These are phyloP conservation scores for Ceratocystis cubensis DNA, from an alignment of 2,329 filamentous ascomycete species.

Conservation along the genomic window DNA sequence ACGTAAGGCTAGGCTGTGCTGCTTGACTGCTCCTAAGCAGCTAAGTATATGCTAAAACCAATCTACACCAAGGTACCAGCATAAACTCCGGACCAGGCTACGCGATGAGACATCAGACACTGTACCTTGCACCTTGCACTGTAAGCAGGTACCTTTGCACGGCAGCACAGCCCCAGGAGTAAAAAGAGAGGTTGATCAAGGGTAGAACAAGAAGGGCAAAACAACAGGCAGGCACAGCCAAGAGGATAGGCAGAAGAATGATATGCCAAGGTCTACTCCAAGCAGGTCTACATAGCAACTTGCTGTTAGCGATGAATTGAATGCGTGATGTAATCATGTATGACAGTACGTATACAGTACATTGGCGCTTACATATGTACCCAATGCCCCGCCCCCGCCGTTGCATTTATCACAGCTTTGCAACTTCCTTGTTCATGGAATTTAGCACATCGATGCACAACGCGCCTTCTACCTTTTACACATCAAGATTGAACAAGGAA, in stretches of 20 bases:
- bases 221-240: slow-evolving; percentile 1
- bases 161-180: slow-evolving; percentile 5
- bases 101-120: neutral
- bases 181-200: neutral
- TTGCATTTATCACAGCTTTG: neutral
- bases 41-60: no score
- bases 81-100: neutral
- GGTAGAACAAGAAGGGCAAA: neutral
- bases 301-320: neutral
- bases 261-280: neutral
- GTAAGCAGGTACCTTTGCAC: slow-evolving; percentile 13
- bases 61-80: neutral
- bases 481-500: neutral
- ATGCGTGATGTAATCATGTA: neutral
- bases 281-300: no score
- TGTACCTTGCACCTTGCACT: slow-evolving; percentile 7
- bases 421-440: neutral
- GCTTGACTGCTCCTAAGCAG: no score
- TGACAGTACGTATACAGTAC: neutral
- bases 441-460: neutral
- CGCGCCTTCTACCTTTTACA: neutral
- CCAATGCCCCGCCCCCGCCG: slow-evolving; percentile 17
- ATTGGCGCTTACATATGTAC: neutral
- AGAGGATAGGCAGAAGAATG: neutral
- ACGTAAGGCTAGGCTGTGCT: slow-evolving; percentile 9